Evolutionary conservation across 1,284 basidiomycete species (phyloP).

Genomic region (Uromyces viciae-fabae): DNA sequence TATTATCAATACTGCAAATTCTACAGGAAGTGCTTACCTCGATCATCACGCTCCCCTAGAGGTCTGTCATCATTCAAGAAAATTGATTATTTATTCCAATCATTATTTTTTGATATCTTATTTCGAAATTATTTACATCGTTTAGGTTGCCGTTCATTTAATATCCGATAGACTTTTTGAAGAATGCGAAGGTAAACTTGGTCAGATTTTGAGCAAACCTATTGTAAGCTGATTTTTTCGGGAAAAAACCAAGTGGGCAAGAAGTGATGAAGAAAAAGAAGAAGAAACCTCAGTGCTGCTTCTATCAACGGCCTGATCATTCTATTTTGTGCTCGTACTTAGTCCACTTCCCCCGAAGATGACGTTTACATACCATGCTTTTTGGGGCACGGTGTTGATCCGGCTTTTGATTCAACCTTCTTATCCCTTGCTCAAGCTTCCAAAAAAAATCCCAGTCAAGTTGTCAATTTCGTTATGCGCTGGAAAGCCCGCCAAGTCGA

Average conservation of each 20-base stretch:
- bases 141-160: constrained; percentile 45
- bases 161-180: constrained; percentile 46
- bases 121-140: neutral
- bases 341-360: constrained; percentile 43
- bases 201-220: constrained; percentile 41
- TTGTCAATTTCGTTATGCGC: constrained; percentile 78
- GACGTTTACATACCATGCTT: constrained; percentile 54
- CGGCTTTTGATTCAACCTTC: constrained; percentile 73
- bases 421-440: constrained; percentile 80
- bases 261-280: no score
- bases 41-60: constrained; percentile 37
- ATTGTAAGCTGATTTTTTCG: constrained; percentile 35
- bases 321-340: neutral
- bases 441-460: constrained; percentile 73
- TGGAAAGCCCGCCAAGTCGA: constrained; percentile 78
- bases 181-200: constrained; percentile 45
- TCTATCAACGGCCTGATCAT: neutral
- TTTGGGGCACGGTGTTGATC: constrained; percentile 69
- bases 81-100: neutral
- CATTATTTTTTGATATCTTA: neutral
- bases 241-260: no score
- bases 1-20: constrained; percentile 9
- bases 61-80: neutral
- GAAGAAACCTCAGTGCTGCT: no score
- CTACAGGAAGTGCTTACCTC: neutral